Base-by-base conservation (phyloP, 106 monocot genomes). In the Dioscorea zingiberensis region DNA sequence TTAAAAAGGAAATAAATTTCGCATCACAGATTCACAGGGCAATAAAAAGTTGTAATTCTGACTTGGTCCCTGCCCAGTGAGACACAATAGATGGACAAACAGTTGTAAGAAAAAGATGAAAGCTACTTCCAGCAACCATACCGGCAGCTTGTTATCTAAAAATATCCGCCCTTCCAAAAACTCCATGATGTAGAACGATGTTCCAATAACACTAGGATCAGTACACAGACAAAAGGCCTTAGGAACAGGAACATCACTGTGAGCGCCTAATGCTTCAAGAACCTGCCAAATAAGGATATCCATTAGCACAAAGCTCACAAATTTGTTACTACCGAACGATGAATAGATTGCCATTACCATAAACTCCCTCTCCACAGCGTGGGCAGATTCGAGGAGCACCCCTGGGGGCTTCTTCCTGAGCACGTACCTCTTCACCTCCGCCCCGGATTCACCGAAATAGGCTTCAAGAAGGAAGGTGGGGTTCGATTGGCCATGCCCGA, bases 121-220 rank as follows among this genome's bases (percentile, higher is more conserved):
- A 38, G 38, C 38, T 7, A 38, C 38, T 38, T 38, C 4, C 38
- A 38, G 38, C 6, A 10, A 51, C 55, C 80, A 77, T 82, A 98
- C 98, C 9, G 75, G 85, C 24, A 98, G 79, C 59, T 80, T 98
- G 49, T 62, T 64, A 54, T 98, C 93, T 29, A 89, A 59, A 63
- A 87, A 93, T 72, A 98, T 86, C 48, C 86, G 75, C 32, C 98
- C 98, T 66, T 98, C 93, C 59, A 98, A 63, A 59, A 81, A 84
- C 66, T 98, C 98, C 98, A 98, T 98, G 58, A 98, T 89, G 49
- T 93, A 98, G 65, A 98, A 98, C 22, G 98, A 25, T 23, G 98
- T 98, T 53, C 98, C 93, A 64, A 98, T 83, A 59, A 93, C 69
- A 62, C 62, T 78, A 14, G 98, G 67, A 86, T 98, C 98, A 44